Base-by-base conservation (phyloP, 306 rosid species). In the Ormosia emarginata region DNA sequence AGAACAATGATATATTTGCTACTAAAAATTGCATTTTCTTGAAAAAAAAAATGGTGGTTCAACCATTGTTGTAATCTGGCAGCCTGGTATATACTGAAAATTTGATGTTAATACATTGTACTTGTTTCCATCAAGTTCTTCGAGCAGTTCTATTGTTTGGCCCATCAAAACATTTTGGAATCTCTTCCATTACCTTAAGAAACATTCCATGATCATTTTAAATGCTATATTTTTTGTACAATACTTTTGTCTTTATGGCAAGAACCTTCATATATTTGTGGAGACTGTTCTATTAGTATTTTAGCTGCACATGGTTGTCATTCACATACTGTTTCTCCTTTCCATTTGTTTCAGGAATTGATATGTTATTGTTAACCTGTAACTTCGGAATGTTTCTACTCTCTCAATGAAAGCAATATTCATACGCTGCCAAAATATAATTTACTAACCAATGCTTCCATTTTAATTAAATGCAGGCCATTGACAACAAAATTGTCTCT, bases 401-500 rank as follows among this genome's bases (percentile, higher is more conserved):
- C 34, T 84, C 32, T 67, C 33, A 10, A 30, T 69, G 11, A 77
- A 43, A 71, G 32, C 65, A 64, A 7, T 64, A 17, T 75, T 83
- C 50, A 29, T 75, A 3, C 55, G 10, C 41, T 32, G 67, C 65
- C 4, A 61, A 39, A 36, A 8, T 77, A 7, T 47, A 43, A 37
- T 77, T 64, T 66, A 58, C 69, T 69, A 77, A 52, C 37, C 30
- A 73, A 18, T 71, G 74, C 44, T 82, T 85, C 39, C 36, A 29
- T 56, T 36, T 81, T 75, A 37, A 67, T 86, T 79, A 52, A 76
- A 49, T 12, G 76, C 93, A 90, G 98, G 90, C 64, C 73, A 56
- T 49, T 77, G 92, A 90, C 65, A 87, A 86, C 83, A 94, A 89
- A 77, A 75, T 79, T 81, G 83, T 86, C 71, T 77, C 97, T 71